Evolutionary conservation across 148 eudicot genomes (phyloP), one percentile per base, ranked within the genome.

Genomic region (Diospyros kaki): DNA sequence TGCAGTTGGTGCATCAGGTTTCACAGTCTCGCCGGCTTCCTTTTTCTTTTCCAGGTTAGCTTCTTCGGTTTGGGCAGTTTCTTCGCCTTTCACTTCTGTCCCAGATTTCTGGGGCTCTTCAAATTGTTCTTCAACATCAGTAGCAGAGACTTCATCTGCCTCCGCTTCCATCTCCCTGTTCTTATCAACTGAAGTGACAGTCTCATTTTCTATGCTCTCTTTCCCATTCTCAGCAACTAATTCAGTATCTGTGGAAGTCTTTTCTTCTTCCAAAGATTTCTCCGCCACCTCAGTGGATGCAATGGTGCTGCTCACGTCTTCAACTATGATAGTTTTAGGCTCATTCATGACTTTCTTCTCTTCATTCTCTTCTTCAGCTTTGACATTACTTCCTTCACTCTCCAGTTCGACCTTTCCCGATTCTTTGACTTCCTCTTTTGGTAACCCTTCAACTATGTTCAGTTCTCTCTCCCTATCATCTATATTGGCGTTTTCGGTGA

Each of bases 171-270:
- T 66, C 17, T 77, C 79, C 13, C 81, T 87, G 48, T 81, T 81
- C 78, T 84, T 77, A 70, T 78, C 77, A 9, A 71, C 66, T 9
- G 77, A 59, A 39, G 83, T 38, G 42, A 69, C 69, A 46, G 80
- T 68, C 68, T 67, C 80, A 28, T 75, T 75, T 44, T 73, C 68
- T 44, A 4, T 48, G 8, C 44, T 13, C 45, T 64, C 75, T 77
- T 64, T 66, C 43, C 68, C 83, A 58, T 76, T 69, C 51, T 83
- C 80, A 55, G 78, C 75, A 59, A 54, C 66, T 48, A 82, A 73
- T 55, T 90, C 87, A 60, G 83, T 64, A 64, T 88, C 91, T 80
- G 86, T 83, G 65, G 89, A 82, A 42, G 83, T 85, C 65, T 61
- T 68, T 53, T 60, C 85, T 10, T 9, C 82, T 62, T 81, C 82